Base-by-base conservation (phyloP, 768 basidiomycete genomes). In the Cantharellus anzutake region DNA sequence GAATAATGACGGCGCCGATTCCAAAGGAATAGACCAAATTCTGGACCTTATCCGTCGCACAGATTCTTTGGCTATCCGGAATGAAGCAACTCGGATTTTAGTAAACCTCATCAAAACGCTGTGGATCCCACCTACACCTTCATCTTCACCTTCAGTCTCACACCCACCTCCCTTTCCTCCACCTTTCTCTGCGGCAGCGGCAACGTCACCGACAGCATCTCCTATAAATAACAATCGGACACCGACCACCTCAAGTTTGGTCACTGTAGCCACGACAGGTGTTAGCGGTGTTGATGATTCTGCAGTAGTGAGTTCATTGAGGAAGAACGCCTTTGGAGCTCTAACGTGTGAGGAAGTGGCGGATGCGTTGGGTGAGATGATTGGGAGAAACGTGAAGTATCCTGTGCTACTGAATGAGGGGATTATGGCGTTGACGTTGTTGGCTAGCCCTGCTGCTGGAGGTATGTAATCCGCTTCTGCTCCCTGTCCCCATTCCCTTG, bases 351-450 rank as follows among this genome's bases (percentile, higher is more conserved):
- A 71, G n/a, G 74, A 80, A 16, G 79, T 78, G 60, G 78, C 80
- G 0, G 74, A 75, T 2, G 77, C 80, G 37, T 74, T 98, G 40
- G 78, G 81, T 1, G 80, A 77, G 59, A 78, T 96, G 60, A 74
- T 93, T 16, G 79, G 79, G 35, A 77, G 83, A 62, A 88, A 87
- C 67, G 79, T 76, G 63, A 84, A 82, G 67, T 90, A 89, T 67
- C 84, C 87, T 1, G 74, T 90, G 44, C 75, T 98, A 40, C 78
- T 96, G 59, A 94, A 91, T 64, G 94, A 98, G 69, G 87, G 84
- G 2, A 75, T 93, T 29, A 79, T 96, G 50, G 86, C 87, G 3
- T 70, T 94, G 61, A 86, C 83, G 48, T 68, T 97, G 56, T 70
- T 97, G 60, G 81, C 81, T 59, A 81, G 81, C 5, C 77, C 80